Base-by-base conservation (phyloP, 177 flowering plant species). In the Vitis hybrid region DNA sequence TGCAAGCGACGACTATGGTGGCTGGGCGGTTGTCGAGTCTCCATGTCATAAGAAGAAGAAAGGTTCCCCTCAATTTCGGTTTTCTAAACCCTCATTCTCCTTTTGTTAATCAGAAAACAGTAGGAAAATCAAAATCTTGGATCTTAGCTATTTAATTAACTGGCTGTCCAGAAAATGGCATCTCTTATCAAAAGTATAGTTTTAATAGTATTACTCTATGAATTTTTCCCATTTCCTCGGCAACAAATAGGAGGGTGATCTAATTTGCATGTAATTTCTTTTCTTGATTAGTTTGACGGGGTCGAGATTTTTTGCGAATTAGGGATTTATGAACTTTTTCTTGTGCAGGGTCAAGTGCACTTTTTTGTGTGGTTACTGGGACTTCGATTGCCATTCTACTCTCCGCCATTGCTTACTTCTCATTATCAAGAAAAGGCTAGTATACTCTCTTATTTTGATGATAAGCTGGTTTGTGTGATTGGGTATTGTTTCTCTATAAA, bases 21-120 rank as follows among this genome's bases (percentile, higher is more conserved):
- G 93, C 59, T 89, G 93, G 93, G 88, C 79, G 13, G 15, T 77
- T 58, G 67, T 63, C 13, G 78, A 84, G 11, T 5, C 82, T 62
- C 78, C 75, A 66, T 18, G 57, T 22, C 56, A 73, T 22, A 67
- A 63, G 16, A 61, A 73, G 65, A 86, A 77, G 56, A 75, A 77
- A 77, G 85, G 91, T 87, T 55, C 26, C 10, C 1, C 26, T 10
- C 39, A 1, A 26, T 49, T 33, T 67, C 66, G 22, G 0, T 65
- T 59, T 53, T 29, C 18, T 1, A 12, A 62, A 22, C 26, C 26
- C 26, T 2, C 3, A 22, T 2, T 2, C 26, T 22, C 26, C 26
- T 22, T 22, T 22, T 22, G 26, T 22, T 22, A 22, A 22, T 22
- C 2, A 22, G 3, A 22, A 22, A 22, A 22, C 26, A 22, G 26